Conservation (phyloP, 345 rosid species). For the Brassica juncea region DNA sequence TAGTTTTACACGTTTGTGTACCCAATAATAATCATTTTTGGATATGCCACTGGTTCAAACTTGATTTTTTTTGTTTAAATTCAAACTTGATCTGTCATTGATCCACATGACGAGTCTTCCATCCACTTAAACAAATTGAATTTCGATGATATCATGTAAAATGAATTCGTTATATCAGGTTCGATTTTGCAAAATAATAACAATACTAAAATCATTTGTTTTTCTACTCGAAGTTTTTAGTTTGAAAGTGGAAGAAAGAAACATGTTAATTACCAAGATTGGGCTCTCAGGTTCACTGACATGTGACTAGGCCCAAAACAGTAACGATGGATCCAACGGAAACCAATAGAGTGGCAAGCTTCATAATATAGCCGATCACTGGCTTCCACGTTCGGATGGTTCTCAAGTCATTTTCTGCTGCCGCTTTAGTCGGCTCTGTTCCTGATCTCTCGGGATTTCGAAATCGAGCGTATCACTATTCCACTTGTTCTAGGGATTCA, state of each 20-base stretch:
- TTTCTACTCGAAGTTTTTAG: neutral
- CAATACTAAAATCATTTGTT: neutral
- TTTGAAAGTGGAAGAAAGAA: neutral
- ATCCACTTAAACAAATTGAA: neutral
- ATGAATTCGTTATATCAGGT: neutral
- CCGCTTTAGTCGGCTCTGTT: neutral
- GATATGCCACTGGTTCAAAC: neutral
- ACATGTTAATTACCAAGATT: neutral
- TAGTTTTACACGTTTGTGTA: too few species aligned
- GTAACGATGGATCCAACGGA: neutral
- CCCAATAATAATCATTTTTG: too few species aligned
- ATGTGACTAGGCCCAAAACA: slow-evolving; percentile 12
- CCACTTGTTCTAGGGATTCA: neutral
- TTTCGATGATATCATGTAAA: neutral
- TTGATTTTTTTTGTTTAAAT: neutral
- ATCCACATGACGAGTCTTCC: neutral
- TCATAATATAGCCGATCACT: neutral
- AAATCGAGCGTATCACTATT: neutral
- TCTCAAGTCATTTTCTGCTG: neutral
- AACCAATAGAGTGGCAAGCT: neutral
- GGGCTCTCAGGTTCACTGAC: neutral
- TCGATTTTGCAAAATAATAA: neutral
- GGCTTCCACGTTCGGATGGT: neutral
- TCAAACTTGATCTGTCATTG: neutral
- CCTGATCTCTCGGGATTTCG: neutral